Conservation (phyloP, 2,329 filamentous ascomycete genomes). For the Botrytis cinerea region DNA sequence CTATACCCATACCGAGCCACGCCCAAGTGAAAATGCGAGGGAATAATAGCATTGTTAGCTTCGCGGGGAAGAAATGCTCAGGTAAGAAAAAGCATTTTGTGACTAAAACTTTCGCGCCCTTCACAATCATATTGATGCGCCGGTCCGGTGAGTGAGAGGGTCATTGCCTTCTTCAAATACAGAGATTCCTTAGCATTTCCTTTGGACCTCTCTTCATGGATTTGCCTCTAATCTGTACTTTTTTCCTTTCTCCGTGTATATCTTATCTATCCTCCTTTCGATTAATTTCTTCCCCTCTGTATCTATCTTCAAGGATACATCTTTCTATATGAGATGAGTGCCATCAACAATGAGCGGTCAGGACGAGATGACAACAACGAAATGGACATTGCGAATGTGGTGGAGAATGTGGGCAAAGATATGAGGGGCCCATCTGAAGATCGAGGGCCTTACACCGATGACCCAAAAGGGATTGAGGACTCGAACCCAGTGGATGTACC, state of each 20-base stretch:
- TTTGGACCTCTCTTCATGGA: not conserved
- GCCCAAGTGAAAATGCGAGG: not conserved
- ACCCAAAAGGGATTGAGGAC: constrained; percentile 4
- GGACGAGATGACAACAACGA: constrained; percentile 2
- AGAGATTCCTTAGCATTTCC: not conserved
- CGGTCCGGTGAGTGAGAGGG: not conserved
- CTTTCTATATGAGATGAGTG: constrained; percentile 6
- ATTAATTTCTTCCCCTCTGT: not conserved
- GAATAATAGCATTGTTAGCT: not conserved
- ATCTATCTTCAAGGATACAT: not conserved
- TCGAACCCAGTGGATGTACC: constrained; percentile 43
- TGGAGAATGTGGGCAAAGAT: not conserved
- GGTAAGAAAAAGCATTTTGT: constrained; percentile 11
- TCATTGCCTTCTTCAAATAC: not conserved
- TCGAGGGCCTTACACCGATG: not conserved
- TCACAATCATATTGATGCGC: constrained; percentile 9
- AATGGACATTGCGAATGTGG: not conserved
- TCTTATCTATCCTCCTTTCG: not conserved
- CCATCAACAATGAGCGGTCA: constrained; percentile 13
- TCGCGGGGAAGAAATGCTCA: not conserved
- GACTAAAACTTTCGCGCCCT: constrained; percentile 7
- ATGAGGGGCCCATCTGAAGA: constrained; percentile 5
- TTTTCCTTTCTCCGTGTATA: constrained; percentile 3
- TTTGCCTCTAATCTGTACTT: not conserved
- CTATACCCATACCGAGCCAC: not conserved